Percentiles rank a stretch among this genome's conserved stretches.
phyloP scores from a whole-genome alignment of 352 stramenopile species.

The Pythium periplocum region DNA sequence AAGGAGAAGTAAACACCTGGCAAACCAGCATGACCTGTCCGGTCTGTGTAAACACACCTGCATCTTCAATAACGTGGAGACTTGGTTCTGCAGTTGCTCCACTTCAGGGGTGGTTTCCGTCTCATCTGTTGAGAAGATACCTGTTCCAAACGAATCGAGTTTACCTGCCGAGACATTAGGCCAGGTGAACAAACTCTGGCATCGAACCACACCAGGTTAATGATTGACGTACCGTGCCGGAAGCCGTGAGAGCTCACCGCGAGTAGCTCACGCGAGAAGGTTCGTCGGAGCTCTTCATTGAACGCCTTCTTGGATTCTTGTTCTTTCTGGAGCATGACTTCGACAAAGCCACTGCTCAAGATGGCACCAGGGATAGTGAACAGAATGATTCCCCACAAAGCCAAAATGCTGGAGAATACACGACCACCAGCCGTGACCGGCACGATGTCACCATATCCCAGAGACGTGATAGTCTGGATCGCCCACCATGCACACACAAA shows the following conservation, averaged over 20 bases:
- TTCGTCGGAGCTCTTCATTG: conserved; percentile 45
- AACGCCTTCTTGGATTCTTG: conserved; percentile 48
- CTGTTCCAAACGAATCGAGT: too few relatives aligned
- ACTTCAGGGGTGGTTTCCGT: too few relatives aligned
- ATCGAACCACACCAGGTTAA: too few relatives aligned
- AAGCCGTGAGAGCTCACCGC: conserved; percentile 28
- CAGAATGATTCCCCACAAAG: conserved; percentile 82
- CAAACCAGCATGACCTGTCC: neutral
- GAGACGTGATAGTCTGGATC: conserved; percentile 80
- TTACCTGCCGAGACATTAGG: too few relatives aligned
- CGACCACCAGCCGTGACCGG: conserved; percentile 58
- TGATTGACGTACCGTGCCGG: too few relatives aligned
- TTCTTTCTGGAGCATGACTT: conserved; percentile 82
- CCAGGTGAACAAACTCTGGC: too few relatives aligned
- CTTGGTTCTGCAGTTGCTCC: too few relatives aligned
- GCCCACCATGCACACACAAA: conserved; percentile 74
- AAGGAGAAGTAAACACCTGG: neutral
- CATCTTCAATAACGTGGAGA: too few relatives aligned
- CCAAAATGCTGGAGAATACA: conserved; percentile 69
- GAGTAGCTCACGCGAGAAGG: conserved; percentile 40
- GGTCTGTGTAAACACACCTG: too few relatives aligned
- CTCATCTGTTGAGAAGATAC: too few relatives aligned
- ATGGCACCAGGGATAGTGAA: conserved; percentile 83
- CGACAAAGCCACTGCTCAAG: conserved; percentile 73
- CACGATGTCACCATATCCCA: conserved; percentile 85